These are phyloP conservation scores for Calonectria honghensis DNA, from an alignment of 2,329 filamentous ascomycete species.

Conservation along the genomic window DNA sequence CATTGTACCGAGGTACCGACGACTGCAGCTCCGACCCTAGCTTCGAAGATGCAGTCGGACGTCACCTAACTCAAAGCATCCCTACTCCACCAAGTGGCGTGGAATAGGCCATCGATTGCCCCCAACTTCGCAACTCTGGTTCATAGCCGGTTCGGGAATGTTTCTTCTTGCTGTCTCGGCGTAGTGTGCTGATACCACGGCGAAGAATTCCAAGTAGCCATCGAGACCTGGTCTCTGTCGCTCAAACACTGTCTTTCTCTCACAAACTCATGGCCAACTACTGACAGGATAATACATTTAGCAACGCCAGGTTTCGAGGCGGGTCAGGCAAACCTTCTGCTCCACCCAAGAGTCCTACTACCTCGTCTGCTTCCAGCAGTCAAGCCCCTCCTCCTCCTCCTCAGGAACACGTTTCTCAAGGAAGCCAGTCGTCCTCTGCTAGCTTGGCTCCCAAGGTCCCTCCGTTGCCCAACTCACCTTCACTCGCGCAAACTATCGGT, in stretches of 20 bases:
- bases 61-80: conserved; percentile 36
- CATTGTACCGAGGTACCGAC: conserved; percentile 10
- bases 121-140: conserved; percentile 37
- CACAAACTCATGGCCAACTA: conserved; percentile 28
- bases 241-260: conserved; percentile 35
- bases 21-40: conserved; percentile 5
- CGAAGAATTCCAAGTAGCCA: conserved; percentile 8
- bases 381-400: conserved; percentile 71
- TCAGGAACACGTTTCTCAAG: conserved; percentile 67
- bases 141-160: conserved; percentile 37
- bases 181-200: conserved; percentile 48
- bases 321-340: conserved; percentile 70
- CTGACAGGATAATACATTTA: conserved; percentile 58
- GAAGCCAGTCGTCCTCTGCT: conserved; percentile 70
- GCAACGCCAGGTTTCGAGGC: conserved; percentile 76
- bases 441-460: conserved; percentile 75
- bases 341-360: conserved; percentile 70
- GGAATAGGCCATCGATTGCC: conserved; percentile 22
- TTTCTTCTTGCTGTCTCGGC: conserved; percentile 50
- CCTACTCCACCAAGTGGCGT: conserved; percentile 19
- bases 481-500: conserved; percentile 79
- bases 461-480: conserved; percentile 78
- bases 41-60: conserved; percentile 37
- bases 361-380: conserved; percentile 67
- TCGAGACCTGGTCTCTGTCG: conserved; percentile 34